Evolutionary conservation across 2,329 filamentous ascomycete species (phyloP), one percentile per base, ranked within the genome.

Genomic region (Paecilomyces variotii): DNA sequence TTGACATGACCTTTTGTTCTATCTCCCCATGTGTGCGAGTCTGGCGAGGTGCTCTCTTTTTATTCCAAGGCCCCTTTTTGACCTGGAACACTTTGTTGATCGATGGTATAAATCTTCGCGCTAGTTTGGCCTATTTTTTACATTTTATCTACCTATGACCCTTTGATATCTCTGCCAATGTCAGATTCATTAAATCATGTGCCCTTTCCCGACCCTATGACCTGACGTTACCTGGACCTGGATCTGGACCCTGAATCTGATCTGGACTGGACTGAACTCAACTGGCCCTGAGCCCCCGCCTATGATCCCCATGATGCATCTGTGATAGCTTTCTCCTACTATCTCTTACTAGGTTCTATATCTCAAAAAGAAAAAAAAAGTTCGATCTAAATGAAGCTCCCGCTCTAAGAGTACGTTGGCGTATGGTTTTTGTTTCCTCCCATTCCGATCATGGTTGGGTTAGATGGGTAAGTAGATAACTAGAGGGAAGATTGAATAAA

Each of bases 131-230:
- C 11, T 32, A 7, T 45, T 6, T 9, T 19, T 19, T 19, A n/a
- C 39, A n/a, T 24, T 45, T 45, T 45, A 45, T 10, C n/a, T 24
- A 7, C 39, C n/a, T 45, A 45, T 45, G 19, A 45, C 39, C 39
- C 39, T 45, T 45, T 45, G 39, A 45, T 45, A 45, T 45, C 39
- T 45, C n/a, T n/a, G n/a, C 39, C 6, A 45, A 45, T 45, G 19
- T 45, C n/a, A 45, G 39, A 4, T 45, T 35, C 30, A 54, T 57
- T 34, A 54, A 55, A 24, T 57, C 35, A 34, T 57, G 34, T 32
- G 30, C 30, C 49, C 27, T 27, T 57, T 54, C 49, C 51, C 35
- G 56, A 53, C 39, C 53, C 32, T 55, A 28, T 25, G 10, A 34
- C 32, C 26, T 34, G 10, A 28, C 53, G 34, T 53, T 49, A n/a